A percentile compares a stretch with the other conserved stretches of the same genome.
phyloP scores from a whole-genome alignment of 345 rosid genomes.

The Noccaea caerulescens region DNA sequence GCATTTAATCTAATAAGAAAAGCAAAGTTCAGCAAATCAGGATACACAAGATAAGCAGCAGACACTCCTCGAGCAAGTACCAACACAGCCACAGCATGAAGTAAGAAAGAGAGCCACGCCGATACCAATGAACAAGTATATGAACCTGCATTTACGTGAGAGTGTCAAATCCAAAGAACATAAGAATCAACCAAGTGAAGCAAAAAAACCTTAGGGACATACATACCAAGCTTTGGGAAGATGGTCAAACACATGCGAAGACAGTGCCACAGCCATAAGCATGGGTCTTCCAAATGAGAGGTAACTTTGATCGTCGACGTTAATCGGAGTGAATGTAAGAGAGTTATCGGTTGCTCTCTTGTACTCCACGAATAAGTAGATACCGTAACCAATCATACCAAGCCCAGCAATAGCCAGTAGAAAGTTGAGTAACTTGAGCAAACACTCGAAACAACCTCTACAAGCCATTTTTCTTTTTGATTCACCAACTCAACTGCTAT shows the following conservation, averaged over 20 bases:
- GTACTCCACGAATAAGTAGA: constrained; percentile 87
- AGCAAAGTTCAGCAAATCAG: constrained; percentile 38
- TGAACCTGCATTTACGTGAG: constrained; percentile 69
- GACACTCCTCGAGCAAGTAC: constrained; percentile 73
- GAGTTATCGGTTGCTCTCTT: constrained; percentile 48
- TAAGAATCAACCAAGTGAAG: neutral
- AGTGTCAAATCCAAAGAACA: neutral
- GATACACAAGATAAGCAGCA: constrained; percentile 99
- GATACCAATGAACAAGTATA: constrained; percentile 81
- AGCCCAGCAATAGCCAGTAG: constrained; percentile 77
- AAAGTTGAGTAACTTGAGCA: constrained; percentile 82
- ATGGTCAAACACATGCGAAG: constrained; percentile 57
- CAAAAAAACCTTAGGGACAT: constrained; percentile 15
- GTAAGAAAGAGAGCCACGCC: constrained; percentile 81
- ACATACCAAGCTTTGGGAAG: constrained; percentile 96
- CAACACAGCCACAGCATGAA: constrained; percentile 92
- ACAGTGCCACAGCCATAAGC: constrained; percentile 69
- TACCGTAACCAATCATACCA: constrained; percentile 92
- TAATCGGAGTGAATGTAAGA: constrained; percentile 39
- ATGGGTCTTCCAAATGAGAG: constrained; percentile 83
- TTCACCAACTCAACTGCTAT: constrained; percentile 19
- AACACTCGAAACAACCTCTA: constrained; percentile 79
- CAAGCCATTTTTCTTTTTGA: constrained; percentile 61
- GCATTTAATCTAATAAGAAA: neutral
- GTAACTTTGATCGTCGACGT: constrained; percentile 44